Evolutionary conservation across 2,329 filamentous ascomycete genomes (phyloP).

Genomic region (Alternaria rosae): DNA sequence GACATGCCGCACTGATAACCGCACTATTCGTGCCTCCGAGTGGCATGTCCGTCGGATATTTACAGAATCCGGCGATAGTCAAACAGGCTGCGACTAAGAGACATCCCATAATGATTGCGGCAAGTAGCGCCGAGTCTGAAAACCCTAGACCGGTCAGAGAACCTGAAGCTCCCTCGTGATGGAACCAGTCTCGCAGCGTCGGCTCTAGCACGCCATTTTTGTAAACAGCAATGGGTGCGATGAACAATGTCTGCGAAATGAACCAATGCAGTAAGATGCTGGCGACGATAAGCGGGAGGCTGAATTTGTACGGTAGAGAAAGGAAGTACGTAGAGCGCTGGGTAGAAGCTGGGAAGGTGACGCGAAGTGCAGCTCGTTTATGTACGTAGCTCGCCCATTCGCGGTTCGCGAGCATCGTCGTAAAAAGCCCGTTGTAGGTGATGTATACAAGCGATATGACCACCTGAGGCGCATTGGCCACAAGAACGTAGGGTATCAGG

Average conservation of each 20-base stretch:
- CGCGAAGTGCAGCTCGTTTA: neutral
- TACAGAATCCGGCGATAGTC: neutral
- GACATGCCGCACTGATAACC: neutral
- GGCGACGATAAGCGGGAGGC: fast-evolving
- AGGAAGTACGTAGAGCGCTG: neutral
- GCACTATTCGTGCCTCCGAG: neutral
- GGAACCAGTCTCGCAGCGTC: neutral
- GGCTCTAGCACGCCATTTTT: neutral
- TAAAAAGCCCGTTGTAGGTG: neutral
- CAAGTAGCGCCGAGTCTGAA: neutral
- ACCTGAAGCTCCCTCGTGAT: too few species aligned
- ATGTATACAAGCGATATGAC: fast-evolving
- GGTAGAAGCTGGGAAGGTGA: fast-evolving
- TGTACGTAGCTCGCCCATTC: neutral
- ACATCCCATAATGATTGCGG: neutral
- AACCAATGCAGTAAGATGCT: neutral
- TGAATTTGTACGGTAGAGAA: neutral
- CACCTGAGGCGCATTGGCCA: neutral
- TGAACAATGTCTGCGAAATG: neutral
- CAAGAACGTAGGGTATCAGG: neutral
- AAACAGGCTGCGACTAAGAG: neutral
- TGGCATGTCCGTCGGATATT: neutral
- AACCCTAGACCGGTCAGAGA: neutral
- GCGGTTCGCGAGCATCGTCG: neutral
- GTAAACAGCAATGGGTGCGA: neutral